These are phyloP conservation scores for Pseudohalonectria lignicola DNA, from an alignment of 2,329 filamentous ascomycete species.

Conservation along the genomic window DNA sequence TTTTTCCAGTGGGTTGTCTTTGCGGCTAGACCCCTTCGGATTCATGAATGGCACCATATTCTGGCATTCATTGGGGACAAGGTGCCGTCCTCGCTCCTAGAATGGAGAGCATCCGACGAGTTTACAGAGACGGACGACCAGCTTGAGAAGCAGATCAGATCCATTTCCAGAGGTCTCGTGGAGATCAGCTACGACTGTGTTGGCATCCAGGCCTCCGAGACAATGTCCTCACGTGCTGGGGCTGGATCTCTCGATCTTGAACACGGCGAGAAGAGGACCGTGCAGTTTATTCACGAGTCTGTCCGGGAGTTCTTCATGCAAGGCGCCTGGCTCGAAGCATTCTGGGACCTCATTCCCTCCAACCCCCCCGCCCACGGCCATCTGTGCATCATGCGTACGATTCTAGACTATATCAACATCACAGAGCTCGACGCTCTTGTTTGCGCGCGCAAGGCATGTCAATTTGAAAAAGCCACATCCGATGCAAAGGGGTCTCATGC, in stretches of 20 bases:
- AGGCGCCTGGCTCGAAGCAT: neutral
- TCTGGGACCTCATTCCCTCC: neutral
- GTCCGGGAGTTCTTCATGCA: neutral
- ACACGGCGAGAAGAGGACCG: neutral
- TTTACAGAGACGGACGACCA: neutral
- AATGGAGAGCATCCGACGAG: neutral
- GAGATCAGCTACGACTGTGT: neutral
- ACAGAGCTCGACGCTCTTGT: neutral
- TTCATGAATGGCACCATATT: neutral
- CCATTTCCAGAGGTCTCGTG: constrained; percentile 1
- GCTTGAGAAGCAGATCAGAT: neutral
- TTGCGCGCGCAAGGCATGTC: neutral
- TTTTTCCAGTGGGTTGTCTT: neutral
- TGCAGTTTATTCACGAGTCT: neutral
- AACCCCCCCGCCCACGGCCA: neutral
- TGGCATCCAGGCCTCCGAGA: neutral
- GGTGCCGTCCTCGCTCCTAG: neutral
- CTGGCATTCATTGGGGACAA: neutral
- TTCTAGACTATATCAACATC: neutral
- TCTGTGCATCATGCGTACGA: neutral
- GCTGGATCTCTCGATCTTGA: neutral
- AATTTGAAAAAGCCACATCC: no score
- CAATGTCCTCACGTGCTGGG: neutral
- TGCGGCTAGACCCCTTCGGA: neutral
- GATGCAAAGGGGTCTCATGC: no score